These are phyloP conservation scores for Auricularia sp. DNA, from an alignment of 768 basidiomycete species.

Conservation along the genomic window DNA sequence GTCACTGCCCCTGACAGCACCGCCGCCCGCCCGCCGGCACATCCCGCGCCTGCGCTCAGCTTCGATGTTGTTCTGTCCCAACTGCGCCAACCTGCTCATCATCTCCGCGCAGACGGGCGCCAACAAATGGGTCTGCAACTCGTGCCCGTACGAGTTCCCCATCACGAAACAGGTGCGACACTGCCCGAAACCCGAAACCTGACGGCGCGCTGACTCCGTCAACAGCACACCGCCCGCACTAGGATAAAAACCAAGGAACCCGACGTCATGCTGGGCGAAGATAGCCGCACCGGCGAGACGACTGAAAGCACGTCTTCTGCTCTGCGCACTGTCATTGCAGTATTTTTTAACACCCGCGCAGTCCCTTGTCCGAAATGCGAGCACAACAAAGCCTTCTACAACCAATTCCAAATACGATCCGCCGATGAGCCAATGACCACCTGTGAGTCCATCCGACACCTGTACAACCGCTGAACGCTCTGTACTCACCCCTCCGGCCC, in stretches of 20 bases:
- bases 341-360: slow-evolving; percentile 10
- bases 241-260: slow-evolving; percentile 80
- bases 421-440: slow-evolving; percentile 86
- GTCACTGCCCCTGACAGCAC: neutral
- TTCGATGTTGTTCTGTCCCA: slow-evolving; percentile 89
- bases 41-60: neutral
- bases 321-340: neutral
- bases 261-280: slow-evolving; percentile 93
- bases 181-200: neutral
- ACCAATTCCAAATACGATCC: slow-evolving; percentile 91
- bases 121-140: slow-evolving; percentile 90
- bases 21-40: neutral
- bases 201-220: neutral
- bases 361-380: slow-evolving; percentile 74
- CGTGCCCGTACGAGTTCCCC: slow-evolving; percentile 92
- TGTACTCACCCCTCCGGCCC: neutral
- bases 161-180: slow-evolving; percentile 63
- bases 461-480: slow-evolving; percentile 6
- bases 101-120: slow-evolving; percentile 68
- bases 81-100: slow-evolving; percentile 79
- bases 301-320: slow-evolving; percentile 49
- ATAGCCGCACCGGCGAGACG: slow-evolving; percentile 87
- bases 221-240: slow-evolving; percentile 83
- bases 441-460: slow-evolving; percentile 20
- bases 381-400: slow-evolving; percentile 77